Percentiles rank a stretch among this genome's conserved stretches.
Conservation (phyloP, 805 yeast species). For the Candida maltosa region DNA sequence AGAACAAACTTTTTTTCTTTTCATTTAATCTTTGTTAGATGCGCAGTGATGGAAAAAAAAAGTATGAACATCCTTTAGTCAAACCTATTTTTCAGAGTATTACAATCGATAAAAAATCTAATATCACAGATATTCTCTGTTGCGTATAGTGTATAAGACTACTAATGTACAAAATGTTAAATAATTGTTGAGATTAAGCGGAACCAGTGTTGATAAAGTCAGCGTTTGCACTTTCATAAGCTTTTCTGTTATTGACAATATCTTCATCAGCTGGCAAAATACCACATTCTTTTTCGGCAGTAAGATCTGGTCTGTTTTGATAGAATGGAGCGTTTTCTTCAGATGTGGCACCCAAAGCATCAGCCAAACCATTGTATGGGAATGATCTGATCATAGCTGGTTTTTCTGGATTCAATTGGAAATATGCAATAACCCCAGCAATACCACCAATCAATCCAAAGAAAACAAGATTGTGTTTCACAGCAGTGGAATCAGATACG, state of each 20-base stretch:
- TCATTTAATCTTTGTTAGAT: too few species aligned
- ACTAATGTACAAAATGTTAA: too few species aligned
- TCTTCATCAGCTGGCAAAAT: slow-evolving; percentile 30
- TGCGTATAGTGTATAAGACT: too few species aligned
- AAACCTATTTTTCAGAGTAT: too few species aligned
- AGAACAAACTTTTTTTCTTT: too few species aligned
- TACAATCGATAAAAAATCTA: too few species aligned
- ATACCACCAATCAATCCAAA: slow-evolving; percentile 38
- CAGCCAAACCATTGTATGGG: slow-evolving; percentile 74
- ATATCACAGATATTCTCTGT: too few species aligned
- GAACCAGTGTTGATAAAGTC: slow-evolving; percentile 34
- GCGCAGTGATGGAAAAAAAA: too few species aligned
- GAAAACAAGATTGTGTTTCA: slow-evolving; percentile 54
- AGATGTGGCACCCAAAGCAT: slow-evolving; percentile 63
- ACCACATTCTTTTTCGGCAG: slow-evolving; percentile 36
- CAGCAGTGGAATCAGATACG: slow-evolving; percentile 59
- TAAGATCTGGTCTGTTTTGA: slow-evolving; percentile 37
- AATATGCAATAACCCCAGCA: slow-evolving; percentile 40
- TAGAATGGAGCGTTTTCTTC: slow-evolving; percentile 42
- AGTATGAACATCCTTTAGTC: too few species aligned
- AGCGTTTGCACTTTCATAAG: slow-evolving; percentile 32
- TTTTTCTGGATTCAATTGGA: slow-evolving; percentile 55
- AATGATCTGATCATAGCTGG: slow-evolving; percentile 75
- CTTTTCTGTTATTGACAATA: slow-evolving; percentile 24
- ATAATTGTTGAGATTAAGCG: too few species aligned